phyloP scores from a whole-genome alignment of 2,329 filamentous ascomycete species.

The Hirsutella rhossiliensis region DNA sequence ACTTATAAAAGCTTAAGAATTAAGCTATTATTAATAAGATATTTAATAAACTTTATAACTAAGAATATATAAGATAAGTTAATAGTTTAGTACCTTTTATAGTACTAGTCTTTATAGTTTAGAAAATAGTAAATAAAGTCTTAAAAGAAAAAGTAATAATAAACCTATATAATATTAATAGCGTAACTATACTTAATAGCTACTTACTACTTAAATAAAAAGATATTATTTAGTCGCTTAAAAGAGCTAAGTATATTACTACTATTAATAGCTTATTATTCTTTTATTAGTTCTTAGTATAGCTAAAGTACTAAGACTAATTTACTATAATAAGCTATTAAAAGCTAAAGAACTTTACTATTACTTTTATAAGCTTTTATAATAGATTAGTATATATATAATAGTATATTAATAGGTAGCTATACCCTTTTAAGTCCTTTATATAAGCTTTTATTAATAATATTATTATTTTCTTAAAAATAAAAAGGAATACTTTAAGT shows the following conservation, averaged over 20 bases:
- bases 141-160: neutral
- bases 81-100: conserved; percentile 26
- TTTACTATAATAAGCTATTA: neutral
- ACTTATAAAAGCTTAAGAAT: neutral
- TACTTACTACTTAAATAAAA: neutral
- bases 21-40: neutral
- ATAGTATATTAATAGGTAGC: neutral
- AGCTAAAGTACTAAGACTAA: neutral
- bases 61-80: neutral
- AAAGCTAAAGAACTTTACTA: neutral
- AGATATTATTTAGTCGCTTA: neutral
- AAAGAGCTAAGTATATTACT: neutral
- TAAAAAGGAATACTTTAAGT: neutral
- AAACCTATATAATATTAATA: neutral
- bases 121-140: neutral
- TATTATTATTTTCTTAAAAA: neutral
- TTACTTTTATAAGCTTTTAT: neutral
- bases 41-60: neutral
- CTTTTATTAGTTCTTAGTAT: neutral
- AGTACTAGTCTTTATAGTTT: neutral
- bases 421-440: neutral
- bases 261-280: neutral
- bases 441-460: neutral
- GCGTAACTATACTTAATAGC: neutral
- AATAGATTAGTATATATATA: neutral